These are phyloP conservation scores for Forsythia viridissima DNA, from an alignment of 257 asterid species.

Conservation along the genomic window DNA sequence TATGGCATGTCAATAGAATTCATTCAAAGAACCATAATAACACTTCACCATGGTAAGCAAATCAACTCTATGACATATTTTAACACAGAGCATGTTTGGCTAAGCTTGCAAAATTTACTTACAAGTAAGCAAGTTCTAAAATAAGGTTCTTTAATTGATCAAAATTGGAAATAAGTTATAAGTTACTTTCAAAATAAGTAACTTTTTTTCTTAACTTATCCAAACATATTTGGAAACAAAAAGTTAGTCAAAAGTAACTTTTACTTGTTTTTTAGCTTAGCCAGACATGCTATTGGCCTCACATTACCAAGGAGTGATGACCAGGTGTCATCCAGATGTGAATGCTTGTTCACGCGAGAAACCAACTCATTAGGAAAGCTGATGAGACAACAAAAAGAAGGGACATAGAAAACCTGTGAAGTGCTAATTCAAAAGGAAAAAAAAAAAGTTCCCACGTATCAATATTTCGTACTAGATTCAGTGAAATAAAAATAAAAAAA, in stretches of 20 bases:
- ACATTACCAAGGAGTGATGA: neutral
- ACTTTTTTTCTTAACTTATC: neutral
- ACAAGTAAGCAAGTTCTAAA: neutral
- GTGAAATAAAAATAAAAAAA: neutral
- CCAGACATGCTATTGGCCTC: neutral
- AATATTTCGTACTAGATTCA: neutral
- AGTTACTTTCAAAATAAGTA: neutral
- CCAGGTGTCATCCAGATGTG: neutral
- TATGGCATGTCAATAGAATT: neutral
- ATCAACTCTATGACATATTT: neutral
- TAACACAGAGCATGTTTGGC: neutral
- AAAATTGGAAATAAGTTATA: neutral
- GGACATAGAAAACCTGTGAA: neutral
- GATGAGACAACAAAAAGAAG: neutral
- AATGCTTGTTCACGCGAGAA: neutral
- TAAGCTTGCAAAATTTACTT: neutral
- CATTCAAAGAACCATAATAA: neutral
- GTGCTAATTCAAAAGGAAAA: neutral
- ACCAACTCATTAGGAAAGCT: neutral
- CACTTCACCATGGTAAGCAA: neutral
- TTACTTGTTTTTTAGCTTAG: neutral
- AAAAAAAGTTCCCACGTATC: neutral
- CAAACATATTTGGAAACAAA: neutral
- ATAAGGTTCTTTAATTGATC: neutral
- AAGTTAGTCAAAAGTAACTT: neutral